Evolutionary conservation across 768 basidiomycete species (phyloP).

Genomic region (Xerocomellus amylosporus): DNA sequence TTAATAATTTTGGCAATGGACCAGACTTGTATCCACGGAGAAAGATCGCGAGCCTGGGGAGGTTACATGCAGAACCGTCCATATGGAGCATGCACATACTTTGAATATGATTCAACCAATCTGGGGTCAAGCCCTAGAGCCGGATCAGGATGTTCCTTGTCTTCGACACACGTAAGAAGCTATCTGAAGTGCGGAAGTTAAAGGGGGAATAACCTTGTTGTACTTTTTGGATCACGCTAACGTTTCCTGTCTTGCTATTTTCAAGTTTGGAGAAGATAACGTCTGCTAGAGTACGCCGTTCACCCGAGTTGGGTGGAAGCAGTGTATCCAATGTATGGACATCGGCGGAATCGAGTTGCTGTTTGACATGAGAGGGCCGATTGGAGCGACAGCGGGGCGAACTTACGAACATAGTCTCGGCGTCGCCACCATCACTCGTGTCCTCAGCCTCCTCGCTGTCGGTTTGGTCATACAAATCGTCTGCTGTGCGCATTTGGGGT

Average conservation of each 20-base stretch:
- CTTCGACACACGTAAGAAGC: slow-evolving; percentile 27
- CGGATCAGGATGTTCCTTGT: slow-evolving; percentile 65
- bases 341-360: slow-evolving; percentile 92
- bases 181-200: neutral
- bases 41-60: slow-evolving; percentile 73
- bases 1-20: slow-evolving; percentile 94
- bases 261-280: slow-evolving; percentile 95
- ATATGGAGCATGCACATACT: slow-evolving; percentile 52
- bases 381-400: neutral
- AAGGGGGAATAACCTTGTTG: slow-evolving; percentile 45
- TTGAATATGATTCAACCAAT: slow-evolving; percentile 89
- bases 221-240: slow-evolving; percentile 58
- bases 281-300: slow-evolving; percentile 88
- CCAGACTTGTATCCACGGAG: slow-evolving; percentile 91
- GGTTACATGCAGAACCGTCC: slow-evolving; percentile 2
- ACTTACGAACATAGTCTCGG: slow-evolving; percentile 63
- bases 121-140: slow-evolving; percentile 87
- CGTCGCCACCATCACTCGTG: slow-evolving; percentile 33
- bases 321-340: slow-evolving; percentile 81
- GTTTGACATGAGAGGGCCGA: slow-evolving; percentile 7
- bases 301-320: slow-evolving; percentile 69
- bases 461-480: slow-evolving; percentile 59
- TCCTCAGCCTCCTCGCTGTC: slow-evolving; percentile 35
- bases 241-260: slow-evolving; percentile 50
- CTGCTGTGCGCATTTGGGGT: slow-evolving; percentile 27